Percentiles rank a stretch among this genome's conserved stretches.
phyloP scores from a whole-genome alignment of 306 rosid genomes.

The Vigna trinervia region DNA sequence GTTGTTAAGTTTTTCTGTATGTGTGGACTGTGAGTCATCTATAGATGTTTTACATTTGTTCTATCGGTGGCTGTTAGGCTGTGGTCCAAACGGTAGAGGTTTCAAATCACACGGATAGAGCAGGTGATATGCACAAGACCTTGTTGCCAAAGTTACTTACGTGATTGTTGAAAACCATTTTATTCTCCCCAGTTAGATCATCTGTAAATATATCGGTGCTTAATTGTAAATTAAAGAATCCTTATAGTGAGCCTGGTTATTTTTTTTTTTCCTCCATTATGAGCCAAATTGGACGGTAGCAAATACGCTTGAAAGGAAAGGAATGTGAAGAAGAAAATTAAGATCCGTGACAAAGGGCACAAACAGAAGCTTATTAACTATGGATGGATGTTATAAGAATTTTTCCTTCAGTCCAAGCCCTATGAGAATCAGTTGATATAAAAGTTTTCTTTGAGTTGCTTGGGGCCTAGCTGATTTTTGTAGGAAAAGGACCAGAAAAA shows the following conservation, averaged over 20 bases:
- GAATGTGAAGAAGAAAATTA: conserved; percentile 30
- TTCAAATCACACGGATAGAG: background rate
- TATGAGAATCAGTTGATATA: conserved; percentile 4
- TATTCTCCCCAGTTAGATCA: conserved; percentile 6
- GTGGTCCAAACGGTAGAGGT: background rate
- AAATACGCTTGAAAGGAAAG: conserved; percentile 14
- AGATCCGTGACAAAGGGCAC: conserved; percentile 28
- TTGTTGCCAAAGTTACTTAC: conserved; percentile 22
- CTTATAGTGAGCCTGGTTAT: background rate
- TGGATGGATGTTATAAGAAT: background rate
- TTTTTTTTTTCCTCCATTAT: background rate
- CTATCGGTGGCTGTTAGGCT: conserved; percentile 11
- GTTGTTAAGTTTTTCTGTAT: conserved; percentile 5
- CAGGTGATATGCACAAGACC: background rate
- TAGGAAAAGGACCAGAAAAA: conserved; percentile 37
- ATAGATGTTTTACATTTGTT: conserved; percentile 14
- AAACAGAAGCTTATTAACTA: conserved; percentile 22
- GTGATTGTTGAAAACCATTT: conserved; percentile 28
- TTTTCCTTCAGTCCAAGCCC: conserved; percentile 33
- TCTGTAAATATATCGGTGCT: conserved; percentile 2
- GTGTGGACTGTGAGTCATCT: background rate
- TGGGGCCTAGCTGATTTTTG: conserved; percentile 32
- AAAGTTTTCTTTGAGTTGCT: conserved; percentile 37
- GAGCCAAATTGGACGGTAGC: conserved; percentile 12
- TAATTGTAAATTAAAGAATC: conserved; percentile 16